These are phyloP conservation scores for Paracoccidioides lutzii DNA, from an alignment of 2,329 filamentous ascomycete genomes.

Conservation along the genomic window DNA sequence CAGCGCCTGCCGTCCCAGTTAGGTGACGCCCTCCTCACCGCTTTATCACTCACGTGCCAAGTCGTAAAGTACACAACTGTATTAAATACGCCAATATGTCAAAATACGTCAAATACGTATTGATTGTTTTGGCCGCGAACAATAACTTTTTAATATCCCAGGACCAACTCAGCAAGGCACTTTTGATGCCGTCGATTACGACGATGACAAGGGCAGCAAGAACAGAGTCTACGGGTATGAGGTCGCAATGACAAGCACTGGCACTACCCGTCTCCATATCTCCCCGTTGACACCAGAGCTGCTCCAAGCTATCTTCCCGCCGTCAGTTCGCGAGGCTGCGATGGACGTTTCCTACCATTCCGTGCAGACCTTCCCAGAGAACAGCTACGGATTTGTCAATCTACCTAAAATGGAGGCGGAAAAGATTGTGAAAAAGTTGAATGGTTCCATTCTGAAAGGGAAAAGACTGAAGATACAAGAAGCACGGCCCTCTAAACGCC, in stretches of 20 bases:
- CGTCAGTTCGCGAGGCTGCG: slow-evolving; percentile 51
- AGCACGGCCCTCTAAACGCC: slow-evolving; percentile 45
- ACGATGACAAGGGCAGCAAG: neutral
- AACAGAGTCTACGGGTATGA: neutral
- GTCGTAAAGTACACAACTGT: neutral
- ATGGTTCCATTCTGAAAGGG: slow-evolving; percentile 74
- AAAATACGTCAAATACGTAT: neutral
- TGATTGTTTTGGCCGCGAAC: neutral
- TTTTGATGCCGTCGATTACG: neutral
- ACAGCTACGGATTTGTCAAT: slow-evolving; percentile 79
- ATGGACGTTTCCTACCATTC: slow-evolving; percentile 79
- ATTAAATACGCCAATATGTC: neutral
- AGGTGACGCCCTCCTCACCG: neutral
- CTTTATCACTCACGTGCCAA: neutral
- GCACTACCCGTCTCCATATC: slow-evolving; percentile 60
- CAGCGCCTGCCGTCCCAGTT: neutral
- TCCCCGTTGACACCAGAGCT: slow-evolving; percentile 69
- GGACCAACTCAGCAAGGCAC: too few species aligned
- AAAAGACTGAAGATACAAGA: slow-evolving; percentile 73
- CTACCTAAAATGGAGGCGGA: slow-evolving; percentile 69
- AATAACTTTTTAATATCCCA: neutral
- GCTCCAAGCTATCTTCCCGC: slow-evolving; percentile 57
- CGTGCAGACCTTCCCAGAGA: slow-evolving; percentile 78
- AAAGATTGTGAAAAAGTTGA: slow-evolving; percentile 82
- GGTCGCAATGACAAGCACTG: slow-evolving; percentile 20